Conservation (phyloP, 164 flowering plant genomes). For the Kalanchoe fedtschenkoi region DNA sequence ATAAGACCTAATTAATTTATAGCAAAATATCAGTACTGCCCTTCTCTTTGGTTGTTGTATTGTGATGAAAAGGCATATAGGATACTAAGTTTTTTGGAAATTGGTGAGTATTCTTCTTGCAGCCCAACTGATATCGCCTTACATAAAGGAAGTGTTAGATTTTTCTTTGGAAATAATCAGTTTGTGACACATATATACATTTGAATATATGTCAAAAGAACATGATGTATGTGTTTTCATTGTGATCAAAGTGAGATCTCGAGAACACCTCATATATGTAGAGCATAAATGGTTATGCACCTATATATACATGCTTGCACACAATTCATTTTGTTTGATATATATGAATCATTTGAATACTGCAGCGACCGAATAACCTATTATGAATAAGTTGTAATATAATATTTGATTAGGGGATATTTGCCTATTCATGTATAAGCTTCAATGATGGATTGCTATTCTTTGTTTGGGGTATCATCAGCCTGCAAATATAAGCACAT, state of each 20-base stretch:
- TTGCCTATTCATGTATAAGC: too few relatives aligned
- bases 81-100: constrained; percentile 1
- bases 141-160: background rate
- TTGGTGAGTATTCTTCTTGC: background rate
- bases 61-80: background rate
- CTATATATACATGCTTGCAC: too few relatives aligned
- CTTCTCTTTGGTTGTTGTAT: background rate
- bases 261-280: background rate
- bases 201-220: too few relatives aligned
- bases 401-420: too few relatives aligned
- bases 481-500: background rate
- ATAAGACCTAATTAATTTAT: background rate
- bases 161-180: background rate
- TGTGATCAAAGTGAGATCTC: background rate
- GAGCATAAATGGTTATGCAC: too few relatives aligned
- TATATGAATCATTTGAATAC: too few relatives aligned
- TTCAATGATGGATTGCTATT: too few relatives aligned
- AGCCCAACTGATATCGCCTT: background rate
- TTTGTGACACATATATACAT: background rate
- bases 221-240: background rate
- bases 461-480: too few relatives aligned
- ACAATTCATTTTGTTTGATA: too few relatives aligned
- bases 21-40: background rate
- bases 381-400: too few relatives aligned
- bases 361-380: too few relatives aligned